phyloP scores from a whole-genome alignment of 1,139 yeast genomes.

The Candida frijolesensis region DNA sequence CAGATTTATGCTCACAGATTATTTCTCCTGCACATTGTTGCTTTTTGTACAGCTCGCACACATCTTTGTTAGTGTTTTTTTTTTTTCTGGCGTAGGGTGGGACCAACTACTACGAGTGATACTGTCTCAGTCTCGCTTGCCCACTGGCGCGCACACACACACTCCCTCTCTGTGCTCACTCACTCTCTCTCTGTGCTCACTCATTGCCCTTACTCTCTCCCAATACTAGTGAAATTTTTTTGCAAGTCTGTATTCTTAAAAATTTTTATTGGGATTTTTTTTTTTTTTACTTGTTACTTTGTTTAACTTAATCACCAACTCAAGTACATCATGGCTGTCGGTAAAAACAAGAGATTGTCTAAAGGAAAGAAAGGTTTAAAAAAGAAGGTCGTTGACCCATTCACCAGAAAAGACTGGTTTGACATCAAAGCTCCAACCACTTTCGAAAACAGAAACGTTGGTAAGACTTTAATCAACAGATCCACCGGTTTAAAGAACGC shows the following conservation, averaged over 20 bases:
- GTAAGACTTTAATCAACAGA: slow-evolving; percentile 54
- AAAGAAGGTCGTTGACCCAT: slow-evolving; percentile 55
- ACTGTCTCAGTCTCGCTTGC: too few species aligned
- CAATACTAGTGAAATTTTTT: slow-evolving; percentile 11
- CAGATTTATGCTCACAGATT: background rate
- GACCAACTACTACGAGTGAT: too few species aligned
- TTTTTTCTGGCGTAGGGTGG: background rate
- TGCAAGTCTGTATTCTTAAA: slow-evolving; percentile 4
- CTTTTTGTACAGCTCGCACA: background rate
- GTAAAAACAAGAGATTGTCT: slow-evolving; percentile 56
- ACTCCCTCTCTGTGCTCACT: background rate
- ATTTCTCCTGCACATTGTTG: background rate
- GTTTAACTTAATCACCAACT: slow-evolving; percentile 8
- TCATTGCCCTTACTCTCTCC: background rate
- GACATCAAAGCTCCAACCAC: slow-evolving; percentile 57
- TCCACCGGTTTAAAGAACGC: slow-evolving; percentile 56
- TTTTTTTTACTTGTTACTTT: slow-evolving; percentile 6
- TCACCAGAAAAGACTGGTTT: slow-evolving; percentile 56
- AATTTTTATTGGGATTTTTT: slow-evolving; percentile 9
- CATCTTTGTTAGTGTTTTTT: background rate
- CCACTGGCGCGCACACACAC: background rate
- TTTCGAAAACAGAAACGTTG: slow-evolving; percentile 53
- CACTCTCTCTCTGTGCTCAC: background rate
- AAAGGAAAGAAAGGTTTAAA: slow-evolving; percentile 55
- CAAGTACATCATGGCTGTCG: slow-evolving; percentile 47